Evolutionary conservation across 2,329 filamentous ascomycete genomes (phyloP), one percentile per base, ranked within the genome.

Genomic region (Aspergillus floridensis): DNA sequence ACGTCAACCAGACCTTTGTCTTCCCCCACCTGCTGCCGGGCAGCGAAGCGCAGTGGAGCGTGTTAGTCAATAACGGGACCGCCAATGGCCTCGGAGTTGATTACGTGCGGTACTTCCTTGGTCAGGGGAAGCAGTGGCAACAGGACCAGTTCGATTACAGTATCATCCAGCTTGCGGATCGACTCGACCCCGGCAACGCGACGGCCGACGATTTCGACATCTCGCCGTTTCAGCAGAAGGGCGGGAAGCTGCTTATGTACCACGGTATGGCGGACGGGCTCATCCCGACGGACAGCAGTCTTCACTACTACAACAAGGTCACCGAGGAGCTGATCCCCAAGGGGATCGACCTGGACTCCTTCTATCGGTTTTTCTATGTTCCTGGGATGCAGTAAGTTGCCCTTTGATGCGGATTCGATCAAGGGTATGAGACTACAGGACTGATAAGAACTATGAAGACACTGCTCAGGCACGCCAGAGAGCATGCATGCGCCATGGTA

Each of bases 111-210:
- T 51, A 51, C 19, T 22, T 51, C 22, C 21, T 51, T 3, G 21
- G 14, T 6, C 11, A 14, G 19, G 14, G 14, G 3, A n/a, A 22
- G 19, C 14, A 51, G 21, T 51, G 49, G 49, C 24, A 8, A 2
- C 21, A 24, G 12, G 49, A 22, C 10, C 10, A 51, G 14, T 51
- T 51, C 5, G 24, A 29, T 31, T 51, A 51, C 24, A 22, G 24
- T 11, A 76, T 77, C 35, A 68, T 79, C 41, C 63, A 73, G 22
- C 67, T 78, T 22, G 59, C 16, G 7, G 52, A 54, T 26, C 52
- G 32, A 6, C 21, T 60, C 3, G 49, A 62, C 24, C 59, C 59
- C 1, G 61, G 59, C 35, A 63, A 61, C 21, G 59, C 59, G 4
- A 58, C 57, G 4, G 61, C 59, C 8, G 49, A 49, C 22, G 58